phyloP scores from a whole-genome alignment of 768 basidiomycete species.

The Rhizopogon salebrosus region DNA sequence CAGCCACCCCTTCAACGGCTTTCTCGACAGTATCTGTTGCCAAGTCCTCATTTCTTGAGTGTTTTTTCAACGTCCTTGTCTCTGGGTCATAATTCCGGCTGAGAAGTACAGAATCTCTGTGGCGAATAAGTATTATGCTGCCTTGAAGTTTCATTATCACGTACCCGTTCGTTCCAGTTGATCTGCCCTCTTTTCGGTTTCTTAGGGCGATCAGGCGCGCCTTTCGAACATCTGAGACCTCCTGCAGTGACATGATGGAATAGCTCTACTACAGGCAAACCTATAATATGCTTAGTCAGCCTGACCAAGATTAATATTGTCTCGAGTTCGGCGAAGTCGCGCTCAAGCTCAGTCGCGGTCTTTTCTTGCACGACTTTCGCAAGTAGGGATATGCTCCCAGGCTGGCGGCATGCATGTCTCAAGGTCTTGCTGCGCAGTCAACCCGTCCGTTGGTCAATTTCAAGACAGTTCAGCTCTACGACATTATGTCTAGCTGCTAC shows the following conservation, averaged over 20 bases:
- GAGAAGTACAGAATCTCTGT: slow-evolving; percentile 49
- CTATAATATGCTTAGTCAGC: neutral
- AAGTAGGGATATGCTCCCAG: slow-evolving; percentile 18
- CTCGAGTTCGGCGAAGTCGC: neutral
- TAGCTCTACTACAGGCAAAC: neutral
- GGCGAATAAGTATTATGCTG: slow-evolving; percentile 11
- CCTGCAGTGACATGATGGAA: slow-evolving; percentile 57
- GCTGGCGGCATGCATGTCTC: slow-evolving; percentile 28
- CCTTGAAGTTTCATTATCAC: slow-evolving; percentile 13
- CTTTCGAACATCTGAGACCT: slow-evolving; percentile 77
- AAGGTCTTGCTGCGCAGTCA: slow-evolving; percentile 15
- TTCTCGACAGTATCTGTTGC: slow-evolving; percentile 86
- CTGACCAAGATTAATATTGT: neutral
- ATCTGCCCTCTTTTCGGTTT: slow-evolving; percentile 62
- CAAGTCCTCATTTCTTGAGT: slow-evolving; percentile 47
- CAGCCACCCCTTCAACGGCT: slow-evolving; percentile 76
- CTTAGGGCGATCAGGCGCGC: slow-evolving; percentile 74
- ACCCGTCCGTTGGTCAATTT: neutral
- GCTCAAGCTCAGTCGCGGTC: slow-evolving; percentile 11
- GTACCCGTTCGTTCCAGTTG: slow-evolving; percentile 36
- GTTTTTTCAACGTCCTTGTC: slow-evolving; percentile 73
- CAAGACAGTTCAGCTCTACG: slow-evolving; percentile 28
- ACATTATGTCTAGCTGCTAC: slow-evolving; percentile 16
- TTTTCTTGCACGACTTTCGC: slow-evolving; percentile 19
- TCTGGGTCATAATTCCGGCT: slow-evolving; percentile 89